Evolutionary conservation across 179 eudicot genomes (phyloP), one percentile per base, ranked within the genome.

Genomic region (Spinacia oleracea): DNA sequence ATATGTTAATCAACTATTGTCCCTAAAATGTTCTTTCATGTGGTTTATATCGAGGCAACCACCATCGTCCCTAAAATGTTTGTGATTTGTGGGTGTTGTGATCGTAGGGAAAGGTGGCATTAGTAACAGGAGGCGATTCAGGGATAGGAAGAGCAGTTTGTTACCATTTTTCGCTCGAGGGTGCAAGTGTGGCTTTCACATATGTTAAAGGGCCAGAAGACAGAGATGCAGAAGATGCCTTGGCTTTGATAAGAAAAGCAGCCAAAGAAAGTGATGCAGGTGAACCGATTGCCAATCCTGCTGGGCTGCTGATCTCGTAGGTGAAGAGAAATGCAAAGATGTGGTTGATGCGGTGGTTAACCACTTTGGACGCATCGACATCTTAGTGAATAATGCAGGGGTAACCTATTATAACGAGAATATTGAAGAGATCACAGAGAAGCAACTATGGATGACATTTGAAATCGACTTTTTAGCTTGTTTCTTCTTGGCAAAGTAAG

Each of bases 151-250:
- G 90, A 69, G 89, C 94, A 0, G 91, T 89, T 12, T 79, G 88
- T 64, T 80, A 86, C 73, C 78, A 81, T 81, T 92, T 89, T 56
- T 86, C 88, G 0, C 51, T 81, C 25, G 92, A 90, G 79, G 97
- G 97, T 43, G 97, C 94, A 9, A 87, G 89, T 0, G 94, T 92
- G 81, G 94, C 92, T 48, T 84, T 90, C 81, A 92, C 97, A 1
- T 92, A 85, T 45, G 91, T 90, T 29, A 89, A 89, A 75, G 82
- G 82, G 0, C 84, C 58, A 0, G 92, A 90, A 66, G 92, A 90
- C 46, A 90, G 73, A 65, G 94, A 90, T 59, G 88, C 92, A 20
- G 50, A 70, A 11, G 91, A 88, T 40, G 88, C 92, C 2, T 82
- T 91, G 6, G 43, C 66, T 21, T 81, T 89, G 82, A 70, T 90